Percentiles rank a stretch among this genome's conserved stretches.
phyloP scores from a whole-genome alignment of 345 rosid genomes.

The Euphorbia peplus region DNA sequence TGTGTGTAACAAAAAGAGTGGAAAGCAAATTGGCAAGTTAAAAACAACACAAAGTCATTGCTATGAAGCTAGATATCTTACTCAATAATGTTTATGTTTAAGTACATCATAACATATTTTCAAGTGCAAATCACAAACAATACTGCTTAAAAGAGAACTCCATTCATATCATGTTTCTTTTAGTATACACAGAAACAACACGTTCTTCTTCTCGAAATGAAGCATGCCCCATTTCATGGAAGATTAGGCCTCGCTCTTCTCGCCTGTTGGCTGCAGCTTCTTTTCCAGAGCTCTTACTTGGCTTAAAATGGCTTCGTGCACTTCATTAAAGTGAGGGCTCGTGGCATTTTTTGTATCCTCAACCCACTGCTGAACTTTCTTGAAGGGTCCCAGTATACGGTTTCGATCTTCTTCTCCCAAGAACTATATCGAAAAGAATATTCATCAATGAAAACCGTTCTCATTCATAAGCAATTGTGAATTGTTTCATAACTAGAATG shows the following conservation, averaged over 20 bases:
- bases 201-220: background rate
- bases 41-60: too few species aligned
- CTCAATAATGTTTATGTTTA: too few species aligned
- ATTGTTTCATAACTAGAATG: background rate
- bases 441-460: background rate
- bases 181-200: background rate
- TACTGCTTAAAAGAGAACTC: background rate
- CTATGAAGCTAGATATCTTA: too few species aligned
- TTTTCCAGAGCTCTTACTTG: slow-evolving; percentile 32
- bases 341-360: slow-evolving; percentile 59
- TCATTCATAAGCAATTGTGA: background rate
- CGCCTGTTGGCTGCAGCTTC: slow-evolving; percentile 22
- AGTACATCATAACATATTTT: too few species aligned
- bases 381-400: slow-evolving; percentile 50
- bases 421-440: slow-evolving; percentile 33
- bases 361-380: slow-evolving; percentile 75
- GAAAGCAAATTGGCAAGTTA: too few species aligned
- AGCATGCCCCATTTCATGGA: slow-evolving; percentile 17
- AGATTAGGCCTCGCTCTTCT: slow-evolving; percentile 25
- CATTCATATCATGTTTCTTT: background rate
- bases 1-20: too few species aligned
- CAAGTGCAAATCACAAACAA: too few species aligned
- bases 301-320: slow-evolving; percentile 51
- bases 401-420: slow-evolving; percentile 55
- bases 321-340: slow-evolving; percentile 69